Evolutionary conservation across 2,329 filamentous ascomycete genomes (phyloP).

Genomic region (Drechslerella dactyloides): DNA sequence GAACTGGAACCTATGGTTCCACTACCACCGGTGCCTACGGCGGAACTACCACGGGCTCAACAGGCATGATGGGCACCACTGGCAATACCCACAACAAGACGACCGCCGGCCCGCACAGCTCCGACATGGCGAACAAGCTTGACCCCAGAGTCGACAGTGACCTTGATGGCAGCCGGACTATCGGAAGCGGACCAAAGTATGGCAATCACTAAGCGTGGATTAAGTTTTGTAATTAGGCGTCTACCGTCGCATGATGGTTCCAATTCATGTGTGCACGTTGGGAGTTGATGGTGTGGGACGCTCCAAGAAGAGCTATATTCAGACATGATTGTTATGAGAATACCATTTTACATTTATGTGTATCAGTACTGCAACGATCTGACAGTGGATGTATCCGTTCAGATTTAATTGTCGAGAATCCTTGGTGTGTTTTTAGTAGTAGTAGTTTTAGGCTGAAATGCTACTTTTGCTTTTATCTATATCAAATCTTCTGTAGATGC

Average conservation of each 20-base stretch:
- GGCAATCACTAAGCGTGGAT: constrained; percentile 10
- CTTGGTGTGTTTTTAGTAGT: too few species aligned
- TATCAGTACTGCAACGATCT: too few species aligned
- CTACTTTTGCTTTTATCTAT: too few species aligned
- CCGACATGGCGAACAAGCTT: constrained; percentile 56
- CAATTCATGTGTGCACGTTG: too few species aligned
- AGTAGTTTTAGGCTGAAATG: too few species aligned
- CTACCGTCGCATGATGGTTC: constrained; percentile 4
- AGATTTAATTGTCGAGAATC: too few species aligned
- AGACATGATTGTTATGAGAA: too few species aligned
- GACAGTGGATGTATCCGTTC: too few species aligned
- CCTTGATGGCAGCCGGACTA: constrained; percentile 53
- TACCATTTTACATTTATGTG: too few species aligned
- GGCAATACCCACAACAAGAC: constrained; percentile 53
- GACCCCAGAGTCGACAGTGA: constrained; percentile 54
- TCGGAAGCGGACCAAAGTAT: constrained; percentile 54
- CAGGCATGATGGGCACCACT: not conserved
- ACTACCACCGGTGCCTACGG: constrained; percentile 19
- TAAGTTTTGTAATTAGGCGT: not conserved
- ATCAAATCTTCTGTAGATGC: too few species aligned
- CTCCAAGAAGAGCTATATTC: too few species aligned
- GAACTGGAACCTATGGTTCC: constrained; percentile 25
- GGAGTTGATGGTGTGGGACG: too few species aligned
- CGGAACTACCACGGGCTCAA: constrained; percentile 6
- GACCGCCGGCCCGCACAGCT: constrained; percentile 58